Evolutionary conservation across 192 early-diverging fungal species (phyloP).

Genomic region (Dispira parvispora): DNA sequence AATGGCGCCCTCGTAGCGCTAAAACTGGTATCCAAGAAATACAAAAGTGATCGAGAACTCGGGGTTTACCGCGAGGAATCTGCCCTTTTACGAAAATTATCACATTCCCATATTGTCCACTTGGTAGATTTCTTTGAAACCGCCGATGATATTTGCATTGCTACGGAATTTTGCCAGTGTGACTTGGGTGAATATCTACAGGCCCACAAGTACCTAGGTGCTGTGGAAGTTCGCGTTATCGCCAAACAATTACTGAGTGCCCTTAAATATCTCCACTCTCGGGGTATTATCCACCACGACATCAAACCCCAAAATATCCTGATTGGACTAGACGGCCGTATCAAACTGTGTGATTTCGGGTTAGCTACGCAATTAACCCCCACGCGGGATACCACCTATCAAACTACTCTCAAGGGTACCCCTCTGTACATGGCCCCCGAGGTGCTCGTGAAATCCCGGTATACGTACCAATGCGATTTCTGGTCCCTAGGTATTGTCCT

Average conservation of each 20-base stretch:
- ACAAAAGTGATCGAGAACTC: conserved; percentile 22
- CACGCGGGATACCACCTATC: conserved; percentile 1
- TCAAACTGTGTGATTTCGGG: conserved; percentile 33
- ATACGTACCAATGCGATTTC: conserved; percentile 28
- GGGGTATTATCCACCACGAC: conserved; percentile 54
- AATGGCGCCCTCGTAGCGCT: conserved; percentile 23
- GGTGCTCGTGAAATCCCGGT: conserved; percentile 24
- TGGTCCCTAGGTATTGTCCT: conserved; percentile 30
- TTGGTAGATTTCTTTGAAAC: conserved; percentile 31
- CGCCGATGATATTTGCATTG: conserved; percentile 25
- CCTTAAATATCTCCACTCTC: conserved; percentile 40
- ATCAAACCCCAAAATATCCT: conserved; percentile 52
- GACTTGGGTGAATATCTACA: conserved; percentile 24
- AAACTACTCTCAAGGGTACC: conserved; percentile 10
- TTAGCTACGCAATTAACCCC: conserved; percentile 27
- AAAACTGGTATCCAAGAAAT: conserved; percentile 26
- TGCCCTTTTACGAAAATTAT: conserved; percentile 24
- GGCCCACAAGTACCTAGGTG: conserved; percentile 20
- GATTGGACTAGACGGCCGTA: conserved; percentile 35
- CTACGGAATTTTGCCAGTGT: conserved; percentile 29
- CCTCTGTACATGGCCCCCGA: conserved; percentile 15
- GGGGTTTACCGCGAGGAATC: conserved; percentile 29
- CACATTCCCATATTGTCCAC: conserved; percentile 27
- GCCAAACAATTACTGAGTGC: conserved; percentile 37
- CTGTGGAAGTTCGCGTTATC: conserved; percentile 23